Evolutionary conservation across 768 basidiomycete genomes (phyloP), one percentile per base, ranked within the genome.

Genomic region (Phlebiopsis flavidoalba): DNA sequence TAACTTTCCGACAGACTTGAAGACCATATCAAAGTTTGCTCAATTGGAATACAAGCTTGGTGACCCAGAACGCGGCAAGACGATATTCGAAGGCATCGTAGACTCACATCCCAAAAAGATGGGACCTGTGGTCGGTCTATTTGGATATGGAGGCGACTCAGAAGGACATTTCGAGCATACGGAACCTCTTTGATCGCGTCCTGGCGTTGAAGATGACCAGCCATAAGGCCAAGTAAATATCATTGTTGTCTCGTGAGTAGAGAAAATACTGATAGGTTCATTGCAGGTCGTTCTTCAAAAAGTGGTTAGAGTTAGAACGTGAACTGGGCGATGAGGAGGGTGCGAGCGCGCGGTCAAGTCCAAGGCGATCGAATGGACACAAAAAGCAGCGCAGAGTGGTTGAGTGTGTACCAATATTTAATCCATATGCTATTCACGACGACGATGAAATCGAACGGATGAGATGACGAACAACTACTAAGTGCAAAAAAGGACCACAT

Each of bases 71-170:
- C 86, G 97, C 51, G 97, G 95, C 31, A 91, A 90, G 71, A 99
- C 96, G 0, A 80, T 99, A 54, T 98, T 97, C 62, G 96, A 98
- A 70, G 97, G 96, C 48, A 92, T 99, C 64, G 78, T 98, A 48
- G 95, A 97, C 74, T 93, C 91, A 14, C 94, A 98, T 76, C 89
- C 94, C n/a, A 3, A 98, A 95, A 74, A 84, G 93, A 58, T 89
- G 95, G 82, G 95, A 98, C 69, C 76, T 98, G 53, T 98, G 97
- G 96, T 90, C 88, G 45, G 78, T 98, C 53, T 99, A 99, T 74
- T 88, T 98, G 74, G 97, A 99, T 72, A 95, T 97, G 89, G 93
- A 98, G 70, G 88, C 87, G 5, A 81, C 82, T 35, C 87, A 89
- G 72, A 76, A 80, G 14, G 87, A 96, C 72, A 87, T 97, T 26